Evolutionary conservation across 2,329 filamentous ascomycete genomes (phyloP).

Genomic region (Penicillium psychrosexuale): DNA sequence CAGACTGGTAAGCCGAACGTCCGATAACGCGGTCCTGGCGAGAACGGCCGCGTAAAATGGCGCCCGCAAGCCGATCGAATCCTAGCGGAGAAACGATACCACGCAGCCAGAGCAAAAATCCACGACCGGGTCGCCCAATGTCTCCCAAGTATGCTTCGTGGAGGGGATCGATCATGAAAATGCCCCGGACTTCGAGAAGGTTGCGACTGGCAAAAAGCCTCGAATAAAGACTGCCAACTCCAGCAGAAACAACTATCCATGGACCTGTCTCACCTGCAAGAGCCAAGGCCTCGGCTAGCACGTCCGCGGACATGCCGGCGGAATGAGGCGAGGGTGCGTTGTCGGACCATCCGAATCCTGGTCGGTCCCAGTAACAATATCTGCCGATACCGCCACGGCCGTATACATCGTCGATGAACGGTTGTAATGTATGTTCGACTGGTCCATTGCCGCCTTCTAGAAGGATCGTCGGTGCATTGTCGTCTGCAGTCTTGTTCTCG

Average conservation of each 20-base stretch:
- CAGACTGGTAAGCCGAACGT: slow-evolving; percentile 70
- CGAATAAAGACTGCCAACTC: slow-evolving; percentile 82
- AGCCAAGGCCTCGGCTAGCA: slow-evolving; percentile 79
- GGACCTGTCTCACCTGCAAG: slow-evolving; percentile 78
- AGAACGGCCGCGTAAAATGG: slow-evolving; percentile 75
- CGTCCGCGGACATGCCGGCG: slow-evolving; percentile 87
- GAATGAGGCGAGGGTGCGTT: slow-evolving; percentile 91
- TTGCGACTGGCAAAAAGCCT: slow-evolving; percentile 89
- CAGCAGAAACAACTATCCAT: slow-evolving; percentile 83
- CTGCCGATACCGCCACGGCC: slow-evolving; percentile 77
- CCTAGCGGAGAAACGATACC: slow-evolving; percentile 86
- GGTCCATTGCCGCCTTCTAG: slow-evolving; percentile 80
- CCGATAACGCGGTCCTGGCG: slow-evolving; percentile 85
- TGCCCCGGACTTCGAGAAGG: slow-evolving; percentile 67
- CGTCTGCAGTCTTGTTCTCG: slow-evolving; percentile 63
- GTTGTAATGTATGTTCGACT: slow-evolving; percentile 73
- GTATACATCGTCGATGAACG: slow-evolving; percentile 72
- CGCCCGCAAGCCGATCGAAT: slow-evolving; percentile 73
- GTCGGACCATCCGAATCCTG: slow-evolving; percentile 83
- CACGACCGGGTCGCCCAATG: slow-evolving; percentile 64
- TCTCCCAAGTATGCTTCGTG: slow-evolving; percentile 78
- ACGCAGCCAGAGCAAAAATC: slow-evolving; percentile 81
- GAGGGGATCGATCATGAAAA: slow-evolving; percentile 81
- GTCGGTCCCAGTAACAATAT: slow-evolving; percentile 95
- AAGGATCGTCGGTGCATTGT: slow-evolving; percentile 71